Conservation (phyloP, 2,329 filamentous ascomycete species). For the Colletotrichum zoysiae region DNA sequence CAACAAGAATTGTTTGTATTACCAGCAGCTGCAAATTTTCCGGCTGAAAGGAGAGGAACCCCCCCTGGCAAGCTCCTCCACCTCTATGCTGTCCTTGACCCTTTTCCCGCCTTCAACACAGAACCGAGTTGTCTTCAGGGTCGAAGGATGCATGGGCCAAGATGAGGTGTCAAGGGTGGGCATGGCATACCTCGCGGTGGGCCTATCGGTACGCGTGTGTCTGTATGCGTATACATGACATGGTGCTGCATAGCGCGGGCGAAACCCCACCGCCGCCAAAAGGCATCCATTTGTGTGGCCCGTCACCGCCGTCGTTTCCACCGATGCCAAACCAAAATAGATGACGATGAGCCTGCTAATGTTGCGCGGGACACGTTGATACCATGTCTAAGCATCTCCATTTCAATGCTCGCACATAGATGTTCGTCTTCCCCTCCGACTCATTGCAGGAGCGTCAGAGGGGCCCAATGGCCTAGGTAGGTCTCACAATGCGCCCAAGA, state of each 20-base stretch:
- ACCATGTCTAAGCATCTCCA: conserved; percentile 18
- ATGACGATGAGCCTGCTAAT: conserved; percentile 33
- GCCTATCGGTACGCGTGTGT: not conserved
- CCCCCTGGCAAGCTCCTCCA: no score
- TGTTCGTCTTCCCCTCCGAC: not conserved
- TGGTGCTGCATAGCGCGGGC: not conserved
- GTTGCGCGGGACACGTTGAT: conserved; percentile 6
- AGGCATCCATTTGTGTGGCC: conserved; percentile 20
- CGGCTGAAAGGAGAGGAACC: no score
- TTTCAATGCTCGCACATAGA: not conserved
- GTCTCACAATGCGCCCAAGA: not conserved
- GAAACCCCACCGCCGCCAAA: conserved; percentile 11
- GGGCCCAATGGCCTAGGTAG: not conserved
- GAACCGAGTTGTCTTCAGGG: not conserved
- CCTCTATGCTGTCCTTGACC: no score
- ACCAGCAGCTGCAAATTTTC: no score
- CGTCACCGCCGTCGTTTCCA: conserved; percentile 6
- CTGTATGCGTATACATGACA: not conserved
- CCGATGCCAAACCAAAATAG: conserved; percentile 17
- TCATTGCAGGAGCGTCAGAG: conserved; percentile 2
- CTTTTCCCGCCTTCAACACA: no score
- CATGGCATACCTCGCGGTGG: conserved; percentile 12
- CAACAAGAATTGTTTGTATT: no score
- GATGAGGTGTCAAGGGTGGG: conserved; percentile 18
- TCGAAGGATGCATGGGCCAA: not conserved